Evolutionary conservation across 805 yeast species (phyloP).

Genomic region (Myxozyma kluyveri): DNA sequence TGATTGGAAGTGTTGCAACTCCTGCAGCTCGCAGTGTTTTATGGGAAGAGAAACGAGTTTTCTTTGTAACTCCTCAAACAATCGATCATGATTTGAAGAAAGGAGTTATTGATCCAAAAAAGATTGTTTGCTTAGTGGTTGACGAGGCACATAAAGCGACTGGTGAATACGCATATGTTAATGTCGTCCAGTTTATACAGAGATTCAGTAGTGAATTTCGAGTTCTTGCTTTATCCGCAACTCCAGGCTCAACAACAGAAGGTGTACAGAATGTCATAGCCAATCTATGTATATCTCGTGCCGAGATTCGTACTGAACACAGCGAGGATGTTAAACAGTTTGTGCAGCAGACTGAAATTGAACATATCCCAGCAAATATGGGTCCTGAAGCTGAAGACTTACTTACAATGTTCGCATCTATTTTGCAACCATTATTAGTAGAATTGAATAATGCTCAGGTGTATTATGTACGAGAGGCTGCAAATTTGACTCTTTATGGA

Average conservation of each 20-base stretch:
- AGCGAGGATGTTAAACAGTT: conserved; percentile 77
- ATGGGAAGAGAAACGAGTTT: conserved; percentile 76
- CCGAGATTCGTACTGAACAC: conserved; percentile 83
- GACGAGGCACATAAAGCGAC: conserved; percentile 96
- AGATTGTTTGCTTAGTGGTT: conserved; percentile 70
- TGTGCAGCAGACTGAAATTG: conserved; percentile 65
- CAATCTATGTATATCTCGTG: conserved; percentile 67
- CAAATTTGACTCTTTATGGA: conserved; percentile 63
- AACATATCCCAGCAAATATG: conserved; percentile 54
- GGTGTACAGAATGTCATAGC: conserved; percentile 83
- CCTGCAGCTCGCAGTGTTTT: conserved; percentile 60
- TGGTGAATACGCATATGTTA: conserved; percentile 85
- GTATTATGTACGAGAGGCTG: conserved; percentile 64
- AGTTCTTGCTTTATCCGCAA: conserved; percentile 86
- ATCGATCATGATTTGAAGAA: conserved; percentile 82
- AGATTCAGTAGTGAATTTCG: conserved; percentile 67
- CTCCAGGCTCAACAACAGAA: conserved; percentile 86
- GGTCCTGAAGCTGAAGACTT: conserved; percentile 56
- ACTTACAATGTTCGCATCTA: conserved; percentile 55
- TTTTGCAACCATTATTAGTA: conserved; percentile 62
- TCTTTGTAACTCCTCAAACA: conserved; percentile 95
- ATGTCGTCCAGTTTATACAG: conserved; percentile 66
- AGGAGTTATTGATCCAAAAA: conserved; percentile 74
- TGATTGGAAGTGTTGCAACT: conserved; percentile 56
- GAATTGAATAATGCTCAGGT: conserved; percentile 60